phyloP scores from a whole-genome alignment of 768 basidiomycete genomes.

The Kwoniella dejecticola region DNA sequence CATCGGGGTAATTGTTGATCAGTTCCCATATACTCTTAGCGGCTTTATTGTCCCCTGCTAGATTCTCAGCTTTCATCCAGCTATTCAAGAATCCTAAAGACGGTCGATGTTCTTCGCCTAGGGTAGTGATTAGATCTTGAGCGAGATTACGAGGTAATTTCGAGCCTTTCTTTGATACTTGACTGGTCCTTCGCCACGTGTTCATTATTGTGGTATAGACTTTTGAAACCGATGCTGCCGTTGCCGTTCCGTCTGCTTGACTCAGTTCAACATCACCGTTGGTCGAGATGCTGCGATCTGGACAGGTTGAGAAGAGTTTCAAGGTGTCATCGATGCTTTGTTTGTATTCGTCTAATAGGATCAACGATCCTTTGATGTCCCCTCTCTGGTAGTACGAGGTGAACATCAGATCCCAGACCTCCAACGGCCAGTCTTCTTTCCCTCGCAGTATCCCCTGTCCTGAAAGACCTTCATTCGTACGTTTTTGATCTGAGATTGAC shows the following conservation, averaged over 20 bases:
- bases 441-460: not conserved
- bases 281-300: no score
- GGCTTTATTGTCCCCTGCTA: slow-evolving; percentile 19
- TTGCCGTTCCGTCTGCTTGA: not conserved
- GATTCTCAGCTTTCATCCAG: slow-evolving; percentile 37
- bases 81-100: slow-evolving; percentile 29
- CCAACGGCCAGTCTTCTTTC: slow-evolving; percentile 28
- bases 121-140: slow-evolving; percentile 7
- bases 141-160: slow-evolving; percentile 7
- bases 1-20: slow-evolving; percentile 6
- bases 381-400: slow-evolving; percentile 11
- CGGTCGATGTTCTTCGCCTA: slow-evolving; percentile 3
- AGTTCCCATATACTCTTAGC: slow-evolving; percentile 25
- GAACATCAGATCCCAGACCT: slow-evolving; percentile 34
- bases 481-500: not conserved
- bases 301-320: not conserved
- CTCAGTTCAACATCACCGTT: no score
- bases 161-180: not conserved
- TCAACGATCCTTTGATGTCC: slow-evolving; percentile 23
- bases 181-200: slow-evolving; percentile 4
- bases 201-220: slow-evolving; percentile 15
- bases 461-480: not conserved
- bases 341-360: slow-evolving; percentile 15
- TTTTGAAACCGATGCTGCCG: slow-evolving; percentile 7
- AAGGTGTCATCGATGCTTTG: slow-evolving; percentile 4